Evolutionary conservation across 345 rosid genomes (phyloP).

Genomic region (Cochlearia excelsa): DNA sequence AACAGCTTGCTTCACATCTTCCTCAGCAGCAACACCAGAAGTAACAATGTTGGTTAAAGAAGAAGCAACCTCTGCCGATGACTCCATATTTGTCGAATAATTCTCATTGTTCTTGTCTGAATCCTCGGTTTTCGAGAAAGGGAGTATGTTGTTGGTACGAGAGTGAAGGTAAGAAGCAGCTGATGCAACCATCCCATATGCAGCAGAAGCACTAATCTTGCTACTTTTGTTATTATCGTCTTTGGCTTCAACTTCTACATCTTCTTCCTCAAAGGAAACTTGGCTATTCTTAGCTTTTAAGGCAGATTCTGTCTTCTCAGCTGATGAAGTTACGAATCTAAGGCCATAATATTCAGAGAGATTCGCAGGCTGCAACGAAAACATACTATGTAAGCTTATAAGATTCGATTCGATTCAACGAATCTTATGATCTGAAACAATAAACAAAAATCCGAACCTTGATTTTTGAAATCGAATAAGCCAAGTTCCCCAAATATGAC

Average conservation of each 20-base stretch:
- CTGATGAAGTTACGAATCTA: conserved; percentile 66
- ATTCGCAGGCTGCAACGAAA: conserved; percentile 52
- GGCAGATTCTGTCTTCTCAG: conserved; percentile 58
- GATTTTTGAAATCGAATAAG: conserved; percentile 67
- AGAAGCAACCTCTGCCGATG: conserved; percentile 52
- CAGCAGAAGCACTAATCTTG: conserved; percentile 59
- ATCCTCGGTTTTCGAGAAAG: conserved; percentile 35
- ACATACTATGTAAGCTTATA: no score
- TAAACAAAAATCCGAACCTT: conserved; percentile 43
- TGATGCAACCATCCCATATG: conserved; percentile 69
- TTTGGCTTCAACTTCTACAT: conserved; percentile 35
- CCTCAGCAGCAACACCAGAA: conserved; percentile 92
- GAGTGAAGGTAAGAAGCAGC: conserved; percentile 80
- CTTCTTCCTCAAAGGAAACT: conserved; percentile 36
- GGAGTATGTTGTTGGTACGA: conserved; percentile 59
- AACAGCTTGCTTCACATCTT: conserved; percentile 94
- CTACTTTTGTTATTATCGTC: conserved; percentile 38
- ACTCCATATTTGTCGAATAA: conserved; percentile 23
- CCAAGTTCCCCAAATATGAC: conserved; percentile 72
- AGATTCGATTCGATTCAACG: not conserved
- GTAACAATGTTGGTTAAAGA: conserved; percentile 79
- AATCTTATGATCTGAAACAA: not conserved
- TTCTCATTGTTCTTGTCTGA: conserved; percentile 13
- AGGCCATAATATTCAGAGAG: conserved; percentile 60
- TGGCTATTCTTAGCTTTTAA: conserved; percentile 38